Evolutionary conservation across 148 eudicot genomes (phyloP).

Genomic region (Diospyros lotus): DNA sequence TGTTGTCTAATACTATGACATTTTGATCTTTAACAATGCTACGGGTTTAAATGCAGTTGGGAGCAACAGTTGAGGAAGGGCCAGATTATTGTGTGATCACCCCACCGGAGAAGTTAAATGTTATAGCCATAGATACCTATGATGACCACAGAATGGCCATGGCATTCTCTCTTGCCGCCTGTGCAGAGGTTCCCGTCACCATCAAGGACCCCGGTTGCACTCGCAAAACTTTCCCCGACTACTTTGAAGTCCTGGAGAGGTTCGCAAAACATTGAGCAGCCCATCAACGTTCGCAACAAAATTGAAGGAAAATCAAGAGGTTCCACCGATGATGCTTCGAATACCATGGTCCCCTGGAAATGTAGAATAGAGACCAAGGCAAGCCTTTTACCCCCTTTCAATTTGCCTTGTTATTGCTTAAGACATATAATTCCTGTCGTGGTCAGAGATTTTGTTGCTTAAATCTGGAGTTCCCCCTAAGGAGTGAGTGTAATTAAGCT

Average conservation of each 20-base stretch:
- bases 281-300: background rate
- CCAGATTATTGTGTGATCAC: slow-evolving; percentile 88
- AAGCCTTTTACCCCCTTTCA: background rate
- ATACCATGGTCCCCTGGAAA: background rate
- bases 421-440: background rate
- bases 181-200: slow-evolving; percentile 91
- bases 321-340: background rate
- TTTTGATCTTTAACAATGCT: background rate
- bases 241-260: slow-evolving; percentile 80
- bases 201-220: slow-evolving; percentile 92
- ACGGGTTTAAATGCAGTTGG: slow-evolving; percentile 49
- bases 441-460: background rate
- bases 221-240: slow-evolving; percentile 92
- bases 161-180: slow-evolving; percentile 97
- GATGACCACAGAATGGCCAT: slow-evolving; percentile 99
- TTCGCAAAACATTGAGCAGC: slow-evolving; percentile 52
- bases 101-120: slow-evolving; percentile 84
- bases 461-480: too few relatives aligned
- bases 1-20: background rate
- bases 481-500: too few relatives aligned
- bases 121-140: slow-evolving; percentile 84
- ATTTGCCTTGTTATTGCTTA: background rate
- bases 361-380: background rate
- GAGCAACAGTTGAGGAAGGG: slow-evolving; percentile 99
- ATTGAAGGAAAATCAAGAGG: slow-evolving; percentile 7